Conservation (phyloP, 2,329 filamentous ascomycete species). For the Ophiostoma australiae region DNA sequence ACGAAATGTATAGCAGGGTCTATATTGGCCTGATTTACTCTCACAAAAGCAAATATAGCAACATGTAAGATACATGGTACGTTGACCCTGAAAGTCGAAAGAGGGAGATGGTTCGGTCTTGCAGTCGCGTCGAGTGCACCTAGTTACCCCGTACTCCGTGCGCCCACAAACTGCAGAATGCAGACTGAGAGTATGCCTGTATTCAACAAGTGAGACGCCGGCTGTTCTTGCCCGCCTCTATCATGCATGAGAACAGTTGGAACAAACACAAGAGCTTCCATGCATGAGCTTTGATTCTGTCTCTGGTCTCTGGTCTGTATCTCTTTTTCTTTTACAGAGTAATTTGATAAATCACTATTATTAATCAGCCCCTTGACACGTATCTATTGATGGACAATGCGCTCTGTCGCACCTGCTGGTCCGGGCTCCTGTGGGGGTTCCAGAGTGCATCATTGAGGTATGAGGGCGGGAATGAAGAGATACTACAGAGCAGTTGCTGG, state of each 20-base stretch:
- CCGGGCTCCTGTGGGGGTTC: constrained; percentile 2
- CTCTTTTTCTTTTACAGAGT: neutral
- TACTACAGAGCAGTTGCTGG: no score
- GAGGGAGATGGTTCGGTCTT: neutral
- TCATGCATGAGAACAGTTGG: neutral
- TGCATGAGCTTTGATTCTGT: neutral
- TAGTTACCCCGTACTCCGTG: constrained; percentile 10
- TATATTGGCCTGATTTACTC: neutral
- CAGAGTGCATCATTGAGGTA: neutral
- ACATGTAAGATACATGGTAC: neutral
- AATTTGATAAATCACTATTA: neutral
- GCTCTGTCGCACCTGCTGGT: constrained; percentile 6
- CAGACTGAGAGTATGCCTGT: neutral
- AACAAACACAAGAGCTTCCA: neutral
- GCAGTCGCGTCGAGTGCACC: neutral
- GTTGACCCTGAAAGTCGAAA: neutral
- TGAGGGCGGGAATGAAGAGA: neutral
- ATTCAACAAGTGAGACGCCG: neutral
- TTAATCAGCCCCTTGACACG: constrained; percentile 3
- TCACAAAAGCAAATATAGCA: neutral
- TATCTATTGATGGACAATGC: neutral
- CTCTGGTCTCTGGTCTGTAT: neutral
- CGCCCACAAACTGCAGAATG: neutral
- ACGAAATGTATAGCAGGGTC: neutral
- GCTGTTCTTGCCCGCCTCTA: neutral